Percentiles rank a stretch among this genome's conserved stretches.
These are phyloP conservation scores for Phytophthora colocasiae DNA, from an alignment of 352 stramenopile genomes.

Conservation along the genomic window DNA sequence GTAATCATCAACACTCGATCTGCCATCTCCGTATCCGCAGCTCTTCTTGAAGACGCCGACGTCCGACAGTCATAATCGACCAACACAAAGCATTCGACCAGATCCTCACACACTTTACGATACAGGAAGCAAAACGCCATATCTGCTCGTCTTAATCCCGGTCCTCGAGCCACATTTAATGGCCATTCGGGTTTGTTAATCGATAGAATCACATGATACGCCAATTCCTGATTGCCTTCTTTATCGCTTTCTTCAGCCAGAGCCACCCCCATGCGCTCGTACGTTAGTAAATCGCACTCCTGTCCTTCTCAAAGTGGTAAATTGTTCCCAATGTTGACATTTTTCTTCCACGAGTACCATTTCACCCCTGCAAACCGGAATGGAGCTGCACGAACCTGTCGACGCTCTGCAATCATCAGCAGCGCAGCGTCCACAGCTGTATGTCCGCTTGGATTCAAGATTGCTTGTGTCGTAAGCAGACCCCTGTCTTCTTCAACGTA, in stretches of 20 bases:
- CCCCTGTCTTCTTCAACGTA: conserved; percentile 52
- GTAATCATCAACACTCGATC: conserved; percentile 53
- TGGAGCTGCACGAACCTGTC: conserved; percentile 34
- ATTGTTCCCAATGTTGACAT: not conserved
- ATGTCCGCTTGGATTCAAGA: conserved; percentile 38
- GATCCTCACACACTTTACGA: conserved; percentile 54
- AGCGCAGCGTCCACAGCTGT: conserved; percentile 48
- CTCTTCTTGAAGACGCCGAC: conserved; percentile 26
- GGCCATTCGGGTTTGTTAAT: conserved; percentile 55
- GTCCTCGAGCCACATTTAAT: conserved; percentile 25
- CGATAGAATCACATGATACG: conserved; percentile 61
- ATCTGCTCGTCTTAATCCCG: conserved; percentile 40
- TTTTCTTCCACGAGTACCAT: conserved; percentile 54
- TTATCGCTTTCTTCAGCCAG: conserved; percentile 33
- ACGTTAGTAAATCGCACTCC: conserved; percentile 58
- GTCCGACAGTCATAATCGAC: conserved; percentile 52
- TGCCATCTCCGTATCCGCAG: conserved; percentile 45
- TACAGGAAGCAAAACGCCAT: conserved; percentile 63
- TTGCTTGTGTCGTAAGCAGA: conserved; percentile 43
- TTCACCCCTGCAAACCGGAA: conserved; percentile 71
- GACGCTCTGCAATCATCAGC: conserved; percentile 44
- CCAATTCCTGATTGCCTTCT: conserved; percentile 41
- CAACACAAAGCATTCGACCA: conserved; percentile 62
- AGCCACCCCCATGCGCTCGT: conserved; percentile 64
- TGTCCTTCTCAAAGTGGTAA: conserved; percentile 23